These are phyloP conservation scores for Primulina eburnea DNA, from an alignment of 257 asterid genomes.

Conservation along the genomic window DNA sequence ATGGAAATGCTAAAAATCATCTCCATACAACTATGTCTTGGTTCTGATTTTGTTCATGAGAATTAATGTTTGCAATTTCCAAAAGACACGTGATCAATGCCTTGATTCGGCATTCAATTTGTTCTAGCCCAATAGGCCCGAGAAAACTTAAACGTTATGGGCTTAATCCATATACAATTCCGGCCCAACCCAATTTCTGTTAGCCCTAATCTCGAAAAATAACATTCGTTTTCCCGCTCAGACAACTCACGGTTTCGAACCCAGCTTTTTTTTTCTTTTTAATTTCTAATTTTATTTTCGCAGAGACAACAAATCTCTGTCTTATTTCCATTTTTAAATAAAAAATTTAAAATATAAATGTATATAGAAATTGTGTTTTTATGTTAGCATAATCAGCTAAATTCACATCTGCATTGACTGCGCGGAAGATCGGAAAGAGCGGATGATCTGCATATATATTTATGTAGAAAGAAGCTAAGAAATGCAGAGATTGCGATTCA, in stretches of 20 bases:
- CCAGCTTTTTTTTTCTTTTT: neutral
- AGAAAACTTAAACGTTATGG: no score
- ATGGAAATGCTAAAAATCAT: no score
- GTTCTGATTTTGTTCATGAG: no score
- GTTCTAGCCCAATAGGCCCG: no score
- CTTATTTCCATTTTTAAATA: neutral
- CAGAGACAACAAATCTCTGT: neutral
- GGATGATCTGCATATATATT: conserved; percentile 12
- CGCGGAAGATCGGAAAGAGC: conserved; percentile 4
- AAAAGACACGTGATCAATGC: no score
- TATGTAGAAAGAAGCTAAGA: conserved; percentile 29
- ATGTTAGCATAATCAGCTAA: neutral
- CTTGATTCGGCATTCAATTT: no score
- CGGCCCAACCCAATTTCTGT: neutral
- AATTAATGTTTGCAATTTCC: no score
- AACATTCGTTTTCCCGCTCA: neutral
- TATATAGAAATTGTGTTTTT: neutral
- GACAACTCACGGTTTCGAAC: neutral
- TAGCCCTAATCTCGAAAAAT: neutral
- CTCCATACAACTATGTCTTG: no score
- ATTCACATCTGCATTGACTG: conserved; percentile 26
- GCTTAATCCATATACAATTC: no score
- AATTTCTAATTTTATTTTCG: no score
- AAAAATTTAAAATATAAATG: no score
- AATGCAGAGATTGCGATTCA: conserved; percentile 31